Base-by-base conservation (phyloP, 2,329 filamentous ascomycete genomes). In the Xylariaceae sp. region DNA sequence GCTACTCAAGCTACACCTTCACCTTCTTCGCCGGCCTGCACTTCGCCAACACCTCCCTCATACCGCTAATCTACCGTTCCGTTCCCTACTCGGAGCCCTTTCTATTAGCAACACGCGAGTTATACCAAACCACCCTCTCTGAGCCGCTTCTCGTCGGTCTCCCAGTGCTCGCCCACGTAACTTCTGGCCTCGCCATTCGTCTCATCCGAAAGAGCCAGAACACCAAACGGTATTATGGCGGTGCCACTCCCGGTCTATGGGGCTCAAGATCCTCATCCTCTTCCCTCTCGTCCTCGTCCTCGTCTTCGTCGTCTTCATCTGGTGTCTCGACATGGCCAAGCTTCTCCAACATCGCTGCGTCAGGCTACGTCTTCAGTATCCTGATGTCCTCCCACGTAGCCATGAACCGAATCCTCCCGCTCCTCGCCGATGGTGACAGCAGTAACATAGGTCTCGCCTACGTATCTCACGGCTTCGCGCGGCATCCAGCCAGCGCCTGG, bases 1-100 rank as follows among this genome's bases (percentile, higher is more conserved):
- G 82, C 64, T 95, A 95, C 73, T 93, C 89, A 1, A 89, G 86
- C 55, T 94, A 95, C 70, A 82, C 86, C 54, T 91, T 88, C 61
- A 81, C 80, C 51, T 70, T 88, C 54, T 95, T 92, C 70, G 77
- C 85, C 25, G 74, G 80, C 22, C 75, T 93, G 46, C 90, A 95
- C 69, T 73, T 93, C 51, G 76, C 83, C 59, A 95, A 91, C 58
- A 92, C 88, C 25, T 88, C 88, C 6, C 65, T 95, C 35, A 84
- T 94, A 53, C 90, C 89, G 0, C 79, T 93, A 29, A 57, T 83
- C 40, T 88, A 86, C 33, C 79, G 76, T 46, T 88, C 86, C 37
- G 79, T 93, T 6, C 71, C 84, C 7, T 78, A 82, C 42, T 86
- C 86, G 49, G 91, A 96, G 63, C 83, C 82, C 40, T 95, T 90